Percentiles rank a stretch among this genome's conserved stretches.
phyloP scores from a whole-genome alignment of 805 yeast genomes.

The Metschnikowia continentalis region DNA sequence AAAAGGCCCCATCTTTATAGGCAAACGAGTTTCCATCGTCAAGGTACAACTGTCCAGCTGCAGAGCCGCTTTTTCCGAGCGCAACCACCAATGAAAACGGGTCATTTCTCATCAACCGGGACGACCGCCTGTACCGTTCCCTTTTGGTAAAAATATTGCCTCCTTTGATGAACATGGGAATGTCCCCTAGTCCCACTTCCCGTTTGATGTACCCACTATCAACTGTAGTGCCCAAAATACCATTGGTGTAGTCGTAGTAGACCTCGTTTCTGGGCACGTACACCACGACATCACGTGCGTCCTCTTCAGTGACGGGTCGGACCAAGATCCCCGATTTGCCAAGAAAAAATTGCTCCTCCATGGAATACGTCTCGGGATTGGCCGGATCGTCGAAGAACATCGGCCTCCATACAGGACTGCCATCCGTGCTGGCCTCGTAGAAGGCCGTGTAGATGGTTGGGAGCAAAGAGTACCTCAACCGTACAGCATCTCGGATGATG shows the following conservation, averaged over 20 bases:
- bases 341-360: constrained; percentile 81
- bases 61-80: constrained; percentile 44
- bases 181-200: constrained; percentile 49
- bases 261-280: constrained; percentile 52
- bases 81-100: constrained; percentile 77
- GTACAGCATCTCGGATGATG: constrained; percentile 64
- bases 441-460: constrained; percentile 82
- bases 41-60: constrained; percentile 59
- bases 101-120: constrained; percentile 69
- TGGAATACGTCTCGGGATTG: constrained; percentile 43
- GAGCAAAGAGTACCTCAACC: constrained; percentile 67
- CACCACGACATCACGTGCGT: constrained; percentile 35
- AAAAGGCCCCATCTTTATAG: constrained; percentile 48
- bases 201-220: constrained; percentile 32
- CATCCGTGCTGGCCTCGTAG: constrained; percentile 53
- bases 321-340: constrained; percentile 70
- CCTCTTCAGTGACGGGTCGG: constrained; percentile 71
- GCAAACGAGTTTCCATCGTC: constrained; percentile 83
- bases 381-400: constrained; percentile 54
- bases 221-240: constrained; percentile 13
- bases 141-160: constrained; percentile 69
- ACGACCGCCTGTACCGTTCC: constrained; percentile 74
- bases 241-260: constrained; percentile 53
- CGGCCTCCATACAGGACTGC: constrained; percentile 71
- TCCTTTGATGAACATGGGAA: constrained; percentile 75